Base-by-base conservation (phyloP, 306 rosid genomes). In the Herpetospermum pedunculosum region DNA sequence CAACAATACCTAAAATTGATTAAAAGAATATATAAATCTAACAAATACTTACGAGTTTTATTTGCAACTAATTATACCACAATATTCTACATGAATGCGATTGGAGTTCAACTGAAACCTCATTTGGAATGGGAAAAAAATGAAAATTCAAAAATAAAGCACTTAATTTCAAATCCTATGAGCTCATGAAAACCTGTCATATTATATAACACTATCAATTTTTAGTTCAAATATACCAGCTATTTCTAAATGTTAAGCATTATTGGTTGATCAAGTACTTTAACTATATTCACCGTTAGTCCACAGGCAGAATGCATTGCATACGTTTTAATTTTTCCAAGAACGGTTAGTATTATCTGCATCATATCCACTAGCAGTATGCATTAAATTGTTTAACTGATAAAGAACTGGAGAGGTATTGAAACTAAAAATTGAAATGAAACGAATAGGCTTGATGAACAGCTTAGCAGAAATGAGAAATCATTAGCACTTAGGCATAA, bases 1-100 rank as follows among this genome's bases (percentile, higher is more conserved):
- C 78, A 95, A 79, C 79, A 95, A 86, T 68, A 88, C 99, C 97
- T 91, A 63, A 48, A 59, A 18, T 47, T 74, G 46, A 60, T 18
- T 14, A 30, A 29, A 29, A 29, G 5, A 30, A 47, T 29, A n/a
- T 71, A 71, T 71, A 49, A 70, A 44, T 15, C 43, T 49, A 26
- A 23, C 43, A 49, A 13, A 8, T 71, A 28, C 23, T 2, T 18
- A 18, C n/a, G 8, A 43, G 35, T 13, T 71, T 64, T 71, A 2
- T 29, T 47, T 46, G 52, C 32, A 67, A 67, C 73, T 67, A 67
- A 64, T 5, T 26, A 21, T 23, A 13, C 18, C 49, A 5, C 2
- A 4, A 40, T 67, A 41, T 40, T 67, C 11, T 3, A 60, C 25
- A 4, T 35, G 40, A 29, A 63, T 63, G 44, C 18, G 46, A 21